A percentile compares a stretch with the other conserved stretches of the same genome.
phyloP scores from a whole-genome alignment of 2,329 filamentous ascomycete genomes.

The Arachnopeziza araneosa region DNA sequence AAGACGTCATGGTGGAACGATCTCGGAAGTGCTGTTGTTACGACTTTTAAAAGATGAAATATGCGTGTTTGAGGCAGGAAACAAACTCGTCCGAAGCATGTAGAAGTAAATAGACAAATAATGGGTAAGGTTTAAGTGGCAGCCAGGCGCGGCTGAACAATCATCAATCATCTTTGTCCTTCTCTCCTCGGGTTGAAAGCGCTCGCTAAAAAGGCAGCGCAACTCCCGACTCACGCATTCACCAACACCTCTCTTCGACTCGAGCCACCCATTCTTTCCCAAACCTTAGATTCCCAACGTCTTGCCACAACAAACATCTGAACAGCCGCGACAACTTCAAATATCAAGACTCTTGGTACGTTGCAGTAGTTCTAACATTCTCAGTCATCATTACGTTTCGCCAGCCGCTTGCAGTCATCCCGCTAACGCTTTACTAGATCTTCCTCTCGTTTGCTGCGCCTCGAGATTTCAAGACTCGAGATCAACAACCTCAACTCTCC shows the following conservation, averaged over 20 bases:
- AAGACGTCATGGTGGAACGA: background rate
- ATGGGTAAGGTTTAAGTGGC: background rate
- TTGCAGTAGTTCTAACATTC: background rate
- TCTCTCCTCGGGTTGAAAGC: background rate
- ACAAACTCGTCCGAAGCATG: background rate
- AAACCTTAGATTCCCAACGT: background rate
- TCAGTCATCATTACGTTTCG: background rate
- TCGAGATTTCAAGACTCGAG: slow-evolving; percentile 19
- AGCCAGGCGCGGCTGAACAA: background rate
- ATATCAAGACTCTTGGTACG: background rate
- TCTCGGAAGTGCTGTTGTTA: too few relatives aligned
- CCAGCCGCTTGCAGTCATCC: slow-evolving; percentile 3
- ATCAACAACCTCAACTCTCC: slow-evolving; percentile 17
- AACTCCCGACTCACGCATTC: background rate
- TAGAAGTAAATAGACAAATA: background rate
- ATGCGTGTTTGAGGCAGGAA: too few relatives aligned
- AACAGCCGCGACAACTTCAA: background rate
- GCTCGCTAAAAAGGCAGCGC: background rate
- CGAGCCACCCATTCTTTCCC: background rate
- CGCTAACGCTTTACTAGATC: background rate
- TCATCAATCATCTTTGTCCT: background rate
- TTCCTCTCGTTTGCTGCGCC: slow-evolving; percentile 20
- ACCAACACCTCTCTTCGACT: background rate
- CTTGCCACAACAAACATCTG: background rate
- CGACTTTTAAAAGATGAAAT: too few relatives aligned